Base-by-base conservation (phyloP, 371 early-diverging fungal genomes). In the Apophysomyces ossiformis region DNA sequence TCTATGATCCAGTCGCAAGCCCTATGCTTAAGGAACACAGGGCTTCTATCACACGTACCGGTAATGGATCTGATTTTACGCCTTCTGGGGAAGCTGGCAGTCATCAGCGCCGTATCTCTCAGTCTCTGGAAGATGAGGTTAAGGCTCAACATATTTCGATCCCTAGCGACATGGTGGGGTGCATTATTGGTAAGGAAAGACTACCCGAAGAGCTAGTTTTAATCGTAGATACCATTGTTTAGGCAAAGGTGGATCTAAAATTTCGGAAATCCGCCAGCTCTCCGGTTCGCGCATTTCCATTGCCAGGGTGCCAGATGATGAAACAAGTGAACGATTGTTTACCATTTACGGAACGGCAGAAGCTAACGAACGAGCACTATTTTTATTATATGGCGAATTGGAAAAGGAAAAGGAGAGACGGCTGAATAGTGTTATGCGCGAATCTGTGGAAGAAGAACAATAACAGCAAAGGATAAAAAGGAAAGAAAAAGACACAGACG, bases 111-210 rank as follows among this genome's bases (percentile, higher is more conserved):
- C 68, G 79, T 68, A 64, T 67, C 3, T 73, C 75, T 36, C 47
- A 68, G 54, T 57, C 73, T 62, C 60, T 76, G 38, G 65, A 78
- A 63, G 71, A 72, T n/a, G 75, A 78, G 60, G 69, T 87, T 58
- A 82, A 85, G 66, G 90, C 90, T 36, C 94, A 93, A 77, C 88
- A 94, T 71, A 93, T 97, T 65, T 90, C 87, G 57, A 93, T 96
- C 64, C 95, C 97, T 7, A 87, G 87, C 63, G 95, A 95, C 73
- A 92, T 95, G 92, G 96, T 96, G 50, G 97, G 97, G 35, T 92
- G 94, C 69, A 92, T 97, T 67, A 97, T 97, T 69, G 97, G 97
- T 69, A 68, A 71, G 57, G 16, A 47, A n/a, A 47, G n/a, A 43
- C 16, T 16, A 43, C 2, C 12, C 1, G 12, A 38, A 21, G 5